Base-by-base conservation (phyloP, 768 basidiomycete species). In the Termitomyces sp. region DNA sequence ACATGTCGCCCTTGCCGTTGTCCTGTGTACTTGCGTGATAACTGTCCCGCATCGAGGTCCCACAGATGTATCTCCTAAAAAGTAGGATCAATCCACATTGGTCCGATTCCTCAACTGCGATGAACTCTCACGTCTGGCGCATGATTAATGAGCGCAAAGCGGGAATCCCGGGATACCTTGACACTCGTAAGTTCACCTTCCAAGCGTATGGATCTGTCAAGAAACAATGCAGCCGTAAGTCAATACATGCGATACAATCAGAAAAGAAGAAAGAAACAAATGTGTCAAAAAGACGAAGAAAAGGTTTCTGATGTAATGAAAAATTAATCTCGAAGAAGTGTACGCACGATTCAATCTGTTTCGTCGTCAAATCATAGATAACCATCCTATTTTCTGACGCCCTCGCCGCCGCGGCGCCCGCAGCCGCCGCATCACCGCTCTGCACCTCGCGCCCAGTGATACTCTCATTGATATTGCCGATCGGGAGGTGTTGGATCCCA, bases 1-100 rank as follows among this genome's bases (percentile, higher is more conserved):
- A 97, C 87, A 73, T 94, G 91, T 33, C 84, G 81, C 2, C 86
- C 85, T 72, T 96, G 94, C 35, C 82, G 83, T 64, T 97, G 96
- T 8, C 95, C 97, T 4, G 85, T 85, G 70, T 90, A 96, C 74
- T 88, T 94, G 62, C 90, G 88, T 28, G 88, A 81, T 60, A 92
- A 78, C 55, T 84, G 84, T 28, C 84, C 84, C 32, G 85, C 80
- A 32, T 83, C 78, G 57, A 98, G 80, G 70, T 94, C 88, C 88
- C 92, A 93, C 63, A 97, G 75, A 65, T 92, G 89, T 46, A 98
- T 84, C 74, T 97, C 96, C 96, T 98, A 69, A 57, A 63, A n/a
- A 51, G 28, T 24, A 33, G 46, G 28, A 50, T 56, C 65, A 59
- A 62, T 67, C 33, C 68, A 54, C 54, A 63, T 60, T 54, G 53